These are phyloP conservation scores for Candida ascalaphidarum DNA, from an alignment of 805 yeast species.

Conservation along the genomic window DNA sequence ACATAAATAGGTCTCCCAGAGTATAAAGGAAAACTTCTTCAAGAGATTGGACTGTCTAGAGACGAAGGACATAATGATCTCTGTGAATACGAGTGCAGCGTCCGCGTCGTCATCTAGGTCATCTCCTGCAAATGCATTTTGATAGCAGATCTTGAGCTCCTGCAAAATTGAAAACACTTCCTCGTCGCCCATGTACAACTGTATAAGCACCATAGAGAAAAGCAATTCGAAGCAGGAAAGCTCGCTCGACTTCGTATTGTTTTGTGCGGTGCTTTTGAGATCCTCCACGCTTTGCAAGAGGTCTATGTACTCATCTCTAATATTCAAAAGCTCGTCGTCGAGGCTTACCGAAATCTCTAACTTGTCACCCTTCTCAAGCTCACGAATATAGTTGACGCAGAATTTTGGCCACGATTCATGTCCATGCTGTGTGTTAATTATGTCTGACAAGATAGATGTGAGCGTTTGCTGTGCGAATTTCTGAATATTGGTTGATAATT, in stretches of 20 bases:
- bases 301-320: conserved; percentile 41
- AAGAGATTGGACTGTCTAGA: conserved; percentile 28
- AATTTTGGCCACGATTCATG: conserved; percentile 56
- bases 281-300: conserved; percentile 28
- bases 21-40: conserved; percentile 26
- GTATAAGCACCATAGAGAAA: conserved; percentile 68
- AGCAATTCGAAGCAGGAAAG: conserved; percentile 65
- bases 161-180: conserved; percentile 71
- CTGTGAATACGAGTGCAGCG: conserved; percentile 28
- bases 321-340: conserved; percentile 48
- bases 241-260: conserved; percentile 31
- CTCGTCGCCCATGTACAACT: conserved; percentile 66
- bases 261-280: conserved; percentile 12
- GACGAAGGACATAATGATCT: conserved; percentile 37
- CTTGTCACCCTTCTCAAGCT: conserved; percentile 14
- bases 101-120: conserved; percentile 20
- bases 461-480: conserved; percentile 52
- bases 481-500: conserved; percentile 25
- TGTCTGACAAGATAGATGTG: conserved; percentile 56
- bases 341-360: conserved; percentile 25
- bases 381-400: conserved; percentile 32
- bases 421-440: conserved; percentile 36
- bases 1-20: conserved; percentile 35
- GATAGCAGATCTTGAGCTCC: conserved; percentile 61
- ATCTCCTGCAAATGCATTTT: conserved; percentile 29